Evolutionary conservation across 441 rosid species (phyloP), one percentile per base, ranked within the genome.

Genomic region (Mallotus japonicus): DNA sequence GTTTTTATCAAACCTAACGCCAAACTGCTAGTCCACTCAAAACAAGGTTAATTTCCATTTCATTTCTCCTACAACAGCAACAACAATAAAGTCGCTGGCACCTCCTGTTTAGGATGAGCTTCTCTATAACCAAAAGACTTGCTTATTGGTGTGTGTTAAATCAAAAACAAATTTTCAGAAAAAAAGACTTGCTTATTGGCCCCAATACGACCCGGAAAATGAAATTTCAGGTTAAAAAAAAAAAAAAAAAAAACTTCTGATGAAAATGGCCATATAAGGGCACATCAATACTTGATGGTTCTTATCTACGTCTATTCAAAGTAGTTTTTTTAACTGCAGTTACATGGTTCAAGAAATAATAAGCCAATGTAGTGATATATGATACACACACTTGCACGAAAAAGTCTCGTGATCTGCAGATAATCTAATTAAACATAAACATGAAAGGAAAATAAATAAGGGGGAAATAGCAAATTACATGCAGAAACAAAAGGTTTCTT

Each of bases 301-400:
- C 75, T 74, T 68, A 71, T 73, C 81, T 62, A 69, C 32, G 77
- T 80, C 78, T 71, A 67, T 63, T 74, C 63, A 50, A 70, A 37
- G 40, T 19, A 58, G 74, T 67, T 76, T 53, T 28, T 67, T 75
- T 74, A 72, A 57, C 44, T 22, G 78, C 80, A 73, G 74, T 78
- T 47, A 69, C 77, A 70, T 53, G 60, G 71, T 67, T 16, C 15
- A 28, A 60, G 42, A 60, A 24, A 55, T 19, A 73, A 77, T 58
- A 77, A 72, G 80, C 67, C 69, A 73, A 74, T 71, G 70, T 67
- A 63, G 70, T 68, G 12, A 73, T 72, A 82, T 78, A 62, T 69
- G 20, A 78, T 80, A 86, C 85, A 86, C 87, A 82, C 83, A 76
- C 69, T 72, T 28, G 69, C 78, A 79, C 82, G 80, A 79, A 61